Percentiles rank a stretch among this genome's conserved stretches.
These are phyloP conservation scores for Neurospora africana DNA, from an alignment of 495 filamentous ascomycete species.

Conservation along the genomic window DNA sequence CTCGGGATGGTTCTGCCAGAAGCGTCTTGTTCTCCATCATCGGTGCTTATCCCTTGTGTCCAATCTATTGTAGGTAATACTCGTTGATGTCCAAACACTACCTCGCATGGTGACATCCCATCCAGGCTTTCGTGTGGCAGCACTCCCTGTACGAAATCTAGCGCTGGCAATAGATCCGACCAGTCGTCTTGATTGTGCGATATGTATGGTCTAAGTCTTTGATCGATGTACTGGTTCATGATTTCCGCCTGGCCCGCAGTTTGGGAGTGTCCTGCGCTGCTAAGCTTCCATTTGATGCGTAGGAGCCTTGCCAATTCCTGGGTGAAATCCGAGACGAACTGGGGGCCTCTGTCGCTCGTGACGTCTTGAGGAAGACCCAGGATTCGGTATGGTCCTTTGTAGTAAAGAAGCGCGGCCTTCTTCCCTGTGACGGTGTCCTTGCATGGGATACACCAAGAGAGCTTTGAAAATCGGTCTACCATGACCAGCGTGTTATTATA, in stretches of 20 bases:
- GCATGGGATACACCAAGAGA: too few species aligned
- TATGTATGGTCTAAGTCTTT: background rate
- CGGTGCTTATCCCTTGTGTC: background rate
- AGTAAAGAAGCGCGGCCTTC: background rate
- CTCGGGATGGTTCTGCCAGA: too few species aligned
- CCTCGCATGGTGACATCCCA: too few species aligned
- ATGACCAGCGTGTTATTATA: background rate
- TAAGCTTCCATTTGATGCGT: too few species aligned
- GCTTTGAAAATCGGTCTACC: too few species aligned
- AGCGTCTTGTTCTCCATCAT: background rate
- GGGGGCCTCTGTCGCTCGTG: background rate
- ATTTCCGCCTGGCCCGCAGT: background rate
- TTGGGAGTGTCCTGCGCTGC: too few species aligned
- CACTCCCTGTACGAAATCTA: background rate
- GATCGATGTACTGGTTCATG: background rate
- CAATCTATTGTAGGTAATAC: too few species aligned
- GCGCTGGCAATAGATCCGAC: background rate
- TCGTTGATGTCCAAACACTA: too few species aligned
- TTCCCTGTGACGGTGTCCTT: too few species aligned
- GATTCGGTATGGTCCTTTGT: background rate
- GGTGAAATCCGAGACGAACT: background rate
- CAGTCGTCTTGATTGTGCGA: background rate
- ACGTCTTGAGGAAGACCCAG: background rate
- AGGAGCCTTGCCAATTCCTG: background rate
- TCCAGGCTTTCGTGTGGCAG: too few species aligned